Evolutionary conservation across 805 yeast species (phyloP), one percentile per base, ranked within the genome.

Genomic region (Komagataella pseudopastoris): DNA sequence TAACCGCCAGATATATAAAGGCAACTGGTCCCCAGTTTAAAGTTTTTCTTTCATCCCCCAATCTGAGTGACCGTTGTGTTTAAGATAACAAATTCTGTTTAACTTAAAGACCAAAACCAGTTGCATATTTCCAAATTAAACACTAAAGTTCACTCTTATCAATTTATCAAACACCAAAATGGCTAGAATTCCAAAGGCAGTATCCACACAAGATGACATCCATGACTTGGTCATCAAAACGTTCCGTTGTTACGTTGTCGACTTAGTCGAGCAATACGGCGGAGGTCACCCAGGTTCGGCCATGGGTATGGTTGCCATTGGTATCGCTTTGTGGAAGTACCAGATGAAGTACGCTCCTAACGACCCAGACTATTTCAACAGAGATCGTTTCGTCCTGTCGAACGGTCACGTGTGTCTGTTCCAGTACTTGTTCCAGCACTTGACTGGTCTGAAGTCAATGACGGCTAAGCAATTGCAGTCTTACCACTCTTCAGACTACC

Each of bases 231-330:
- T 59, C 14, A 51, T 63, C 36, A 60, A 57, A 51, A 48, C 60
- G 0, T 59, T 64, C 54, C 56, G 68, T 48, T 58, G 59, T 17
- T 57, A 63, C 22, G 56, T 64, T 30, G 63, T 63, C 18, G 63
- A 60, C 48, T 49, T 60, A 16, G 63, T 60, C 47, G 58, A 60
- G 47, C 58, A 60, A 49, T 61, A 56, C 49, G 59, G 61, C 48
- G 66, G 69, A 17, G 71, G 71, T 1, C 71, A 66, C 78, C 87
- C 10, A 82, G 71, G 72, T 46, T 67, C 70, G 20, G 71, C 73
- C 30, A 64, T 68, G 64, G 73, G 68, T 8, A 67, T 69, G 71
- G 70, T 69, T 3, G 69, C 71, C 23, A 62, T 68, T 44, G 71
- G 70, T 39, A 53, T 64, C 46, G 66, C 69, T 14, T 53, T 68